phyloP scores from a whole-genome alignment of 23 red algal species.

The Cyanidium caldarium region DNA sequence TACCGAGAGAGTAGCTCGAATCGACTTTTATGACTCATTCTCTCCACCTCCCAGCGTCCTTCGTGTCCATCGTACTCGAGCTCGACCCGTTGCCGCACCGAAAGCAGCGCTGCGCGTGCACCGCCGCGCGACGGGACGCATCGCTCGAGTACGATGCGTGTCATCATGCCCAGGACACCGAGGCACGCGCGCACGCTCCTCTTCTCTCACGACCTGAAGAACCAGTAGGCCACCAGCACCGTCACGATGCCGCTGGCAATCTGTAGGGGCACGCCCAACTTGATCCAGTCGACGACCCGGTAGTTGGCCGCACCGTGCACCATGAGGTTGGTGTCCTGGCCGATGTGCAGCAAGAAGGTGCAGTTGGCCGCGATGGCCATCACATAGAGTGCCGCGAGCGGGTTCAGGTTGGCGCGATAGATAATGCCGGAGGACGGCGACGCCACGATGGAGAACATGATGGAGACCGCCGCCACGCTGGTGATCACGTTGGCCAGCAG shows the following conservation, averaged over 20 bases:
- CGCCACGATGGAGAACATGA: slow-evolving; percentile 56
- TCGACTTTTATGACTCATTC: too few species aligned
- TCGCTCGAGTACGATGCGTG: too few species aligned
- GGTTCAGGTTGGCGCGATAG: not conserved
- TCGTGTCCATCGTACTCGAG: too few species aligned
- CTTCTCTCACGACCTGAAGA: not conserved
- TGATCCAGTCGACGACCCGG: slow-evolving; percentile 44
- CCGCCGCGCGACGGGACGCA: too few species aligned
- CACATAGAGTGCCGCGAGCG: slow-evolving; percentile 31
- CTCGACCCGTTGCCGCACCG: too few species aligned
- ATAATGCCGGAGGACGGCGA: slow-evolving; percentile 22
- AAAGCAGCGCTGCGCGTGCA: too few species aligned
- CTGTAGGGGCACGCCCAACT: not conserved
- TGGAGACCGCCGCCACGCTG: slow-evolving; percentile 68
- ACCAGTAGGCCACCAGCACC: not conserved
- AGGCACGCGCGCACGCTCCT: not conserved
- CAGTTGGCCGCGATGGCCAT: slow-evolving; percentile 57
- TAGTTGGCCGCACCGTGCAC: slow-evolving; percentile 83
- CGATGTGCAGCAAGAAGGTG: slow-evolving; percentile 63
- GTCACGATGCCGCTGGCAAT: not conserved
- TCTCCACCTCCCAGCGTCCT: too few species aligned
- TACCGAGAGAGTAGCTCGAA: too few species aligned
- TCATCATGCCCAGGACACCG: too few species aligned
- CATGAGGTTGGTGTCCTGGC: slow-evolving; percentile 83
- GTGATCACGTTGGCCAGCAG: slow-evolving; percentile 55